These are phyloP conservation scores for Musa beccarii DNA, from an alignment of 176 grass and related monocot species.

Conservation along the genomic window DNA sequence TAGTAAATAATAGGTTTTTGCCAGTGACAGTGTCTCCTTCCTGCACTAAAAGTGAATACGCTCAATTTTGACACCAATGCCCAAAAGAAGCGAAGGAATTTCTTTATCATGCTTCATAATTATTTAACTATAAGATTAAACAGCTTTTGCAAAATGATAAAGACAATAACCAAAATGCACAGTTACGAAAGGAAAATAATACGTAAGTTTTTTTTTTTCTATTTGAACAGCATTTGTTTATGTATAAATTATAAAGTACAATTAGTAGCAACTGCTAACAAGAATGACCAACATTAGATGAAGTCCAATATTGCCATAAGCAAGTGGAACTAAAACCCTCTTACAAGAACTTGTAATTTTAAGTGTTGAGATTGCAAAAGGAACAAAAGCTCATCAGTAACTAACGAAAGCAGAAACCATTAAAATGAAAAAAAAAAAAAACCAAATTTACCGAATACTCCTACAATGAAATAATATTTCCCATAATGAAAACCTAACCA, in stretches of 20 bases:
- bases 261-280: background rate
- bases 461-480: no score
- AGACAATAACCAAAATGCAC: background rate
- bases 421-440: no score
- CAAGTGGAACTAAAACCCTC: background rate
- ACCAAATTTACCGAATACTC: no score
- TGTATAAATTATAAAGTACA: background rate
- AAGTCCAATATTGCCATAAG: background rate
- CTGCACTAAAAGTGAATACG: slow-evolving; percentile 28
- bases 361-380: background rate
- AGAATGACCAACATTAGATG: background rate
- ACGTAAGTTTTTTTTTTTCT: background rate
- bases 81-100: background rate
- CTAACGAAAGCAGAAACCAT: no score
- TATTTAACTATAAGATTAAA: background rate
- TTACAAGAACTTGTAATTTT: background rate
- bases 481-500: no score
- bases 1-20: slow-evolving; percentile 73
- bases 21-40: slow-evolving; percentile 56
- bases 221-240: background rate
- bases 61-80: background rate
- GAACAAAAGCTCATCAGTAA: background rate
- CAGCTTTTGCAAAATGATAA: background rate
- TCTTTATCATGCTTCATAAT: background rate
- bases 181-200: background rate